Conservation (phyloP, 2,329 filamentous ascomycete species). For the Xylariaceae sp. region DNA sequence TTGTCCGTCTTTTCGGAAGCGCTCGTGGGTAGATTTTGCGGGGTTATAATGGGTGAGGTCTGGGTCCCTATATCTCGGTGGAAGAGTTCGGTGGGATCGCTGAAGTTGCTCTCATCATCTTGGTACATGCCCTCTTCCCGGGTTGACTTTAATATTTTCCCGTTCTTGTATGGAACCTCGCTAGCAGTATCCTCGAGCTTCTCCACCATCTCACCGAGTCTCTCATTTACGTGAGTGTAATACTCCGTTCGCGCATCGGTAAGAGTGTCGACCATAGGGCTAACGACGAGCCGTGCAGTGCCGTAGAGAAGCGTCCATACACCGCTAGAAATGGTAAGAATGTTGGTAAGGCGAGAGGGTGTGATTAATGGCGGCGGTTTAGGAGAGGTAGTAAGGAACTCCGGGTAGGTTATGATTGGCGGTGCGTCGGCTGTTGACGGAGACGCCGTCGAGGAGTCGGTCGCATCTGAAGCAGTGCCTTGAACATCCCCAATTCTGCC, state of each 20-base stretch:
- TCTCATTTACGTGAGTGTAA: slow-evolving; percentile 49
- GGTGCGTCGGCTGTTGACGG: slow-evolving; percentile 47
- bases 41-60: slow-evolving; percentile 57
- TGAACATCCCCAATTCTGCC: slow-evolving; percentile 3
- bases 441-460: slow-evolving; percentile 13
- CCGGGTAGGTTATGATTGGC: slow-evolving; percentile 71
- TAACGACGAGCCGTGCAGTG: slow-evolving; percentile 68
- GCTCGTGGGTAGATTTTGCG: slow-evolving; percentile 4
- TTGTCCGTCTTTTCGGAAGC: slow-evolving; percentile 26
- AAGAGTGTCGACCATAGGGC: slow-evolving; percentile 60
- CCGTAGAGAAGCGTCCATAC: slow-evolving; percentile 70
- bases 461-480: not conserved
- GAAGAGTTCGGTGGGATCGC: slow-evolving; percentile 76
- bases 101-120: slow-evolving; percentile 51
- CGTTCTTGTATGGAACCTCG: slow-evolving; percentile 53
- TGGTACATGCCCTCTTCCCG: slow-evolving; percentile 27
- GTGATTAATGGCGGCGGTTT: slow-evolving; percentile 66
- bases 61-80: slow-evolving; percentile 81
- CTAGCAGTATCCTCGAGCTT: slow-evolving; percentile 63
- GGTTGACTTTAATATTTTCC: slow-evolving; percentile 27
- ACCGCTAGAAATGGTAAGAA: slow-evolving; percentile 60
- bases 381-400: slow-evolving; percentile 63
- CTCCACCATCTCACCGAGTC: slow-evolving; percentile 50
- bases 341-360: slow-evolving; percentile 58
- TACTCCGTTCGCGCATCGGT: slow-evolving; percentile 56